phyloP scores from a whole-genome alignment of 1,139 yeast genomes.

The Sugiyamaella grinbergsii region DNA sequence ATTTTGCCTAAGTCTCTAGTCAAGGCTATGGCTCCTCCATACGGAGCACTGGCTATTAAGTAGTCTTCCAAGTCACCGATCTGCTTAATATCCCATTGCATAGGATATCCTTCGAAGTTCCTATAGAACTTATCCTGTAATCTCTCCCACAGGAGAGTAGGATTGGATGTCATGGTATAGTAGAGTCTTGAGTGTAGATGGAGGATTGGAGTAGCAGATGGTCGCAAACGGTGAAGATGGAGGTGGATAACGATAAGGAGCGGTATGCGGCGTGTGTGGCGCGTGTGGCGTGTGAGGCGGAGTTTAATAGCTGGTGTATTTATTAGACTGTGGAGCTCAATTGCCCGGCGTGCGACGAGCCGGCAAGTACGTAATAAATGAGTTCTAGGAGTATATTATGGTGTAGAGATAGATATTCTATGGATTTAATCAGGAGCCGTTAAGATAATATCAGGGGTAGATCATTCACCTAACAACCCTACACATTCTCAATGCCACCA shows the following conservation, averaged over 20 bases:
- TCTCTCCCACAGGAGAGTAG: conserved; percentile 41
- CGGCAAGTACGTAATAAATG: background rate
- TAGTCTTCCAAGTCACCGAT: conserved; percentile 36
- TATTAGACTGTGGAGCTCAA: too few species aligned
- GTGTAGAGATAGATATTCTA: too few species aligned
- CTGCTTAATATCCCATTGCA: conserved; percentile 39
- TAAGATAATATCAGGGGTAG: too few species aligned
- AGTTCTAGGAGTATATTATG: too few species aligned
- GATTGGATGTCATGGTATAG: conserved; percentile 35
- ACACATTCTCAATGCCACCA: too few species aligned
- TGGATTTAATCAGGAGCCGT: background rate
- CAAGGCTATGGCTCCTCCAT: conserved; percentile 51
- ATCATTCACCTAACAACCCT: too few species aligned
- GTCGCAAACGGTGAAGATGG: background rate
- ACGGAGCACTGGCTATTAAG: conserved; percentile 47
- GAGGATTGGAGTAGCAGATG: too few species aligned
- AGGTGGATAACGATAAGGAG: background rate
- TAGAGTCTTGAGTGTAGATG: too few species aligned
- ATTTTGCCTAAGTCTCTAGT: conserved; percentile 34
- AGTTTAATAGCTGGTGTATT: too few species aligned
- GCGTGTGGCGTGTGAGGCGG: background rate
- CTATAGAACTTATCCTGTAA: conserved; percentile 42
- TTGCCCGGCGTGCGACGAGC: background rate
- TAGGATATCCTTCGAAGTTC: conserved; percentile 41
- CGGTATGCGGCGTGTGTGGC: background rate